phyloP scores from a whole-genome alignment of 371 early-diverging fungal genomes.

The Rhizopus stolonifer region DNA sequence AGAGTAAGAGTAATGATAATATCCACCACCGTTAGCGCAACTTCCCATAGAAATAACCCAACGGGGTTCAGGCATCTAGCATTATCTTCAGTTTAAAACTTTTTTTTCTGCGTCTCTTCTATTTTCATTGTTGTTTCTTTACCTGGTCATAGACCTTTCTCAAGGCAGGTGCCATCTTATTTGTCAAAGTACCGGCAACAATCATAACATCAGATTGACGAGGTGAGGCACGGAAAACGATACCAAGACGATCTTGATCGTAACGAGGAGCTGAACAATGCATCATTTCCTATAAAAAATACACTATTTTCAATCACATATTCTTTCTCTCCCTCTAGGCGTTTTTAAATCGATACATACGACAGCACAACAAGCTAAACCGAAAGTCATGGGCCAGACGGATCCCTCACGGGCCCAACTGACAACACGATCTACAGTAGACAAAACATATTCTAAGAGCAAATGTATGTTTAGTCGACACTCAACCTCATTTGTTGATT shows the following conservation, averaged over 20 bases:
- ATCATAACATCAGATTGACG: conserved; percentile 99
- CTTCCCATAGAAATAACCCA: conserved; percentile 99
- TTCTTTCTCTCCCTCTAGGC: background rate
- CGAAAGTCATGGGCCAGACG: conserved; percentile 98
- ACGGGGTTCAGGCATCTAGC: conserved; percentile 97
- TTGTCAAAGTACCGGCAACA: conserved; percentile 96
- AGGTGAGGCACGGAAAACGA: conserved; percentile 97
- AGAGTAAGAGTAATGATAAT: conserved; percentile 97
- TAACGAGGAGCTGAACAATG: conserved; percentile 97
- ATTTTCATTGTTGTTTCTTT: conserved; percentile 9
- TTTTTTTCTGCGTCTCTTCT: too few relatives aligned
- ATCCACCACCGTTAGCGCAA: conserved; percentile 98
- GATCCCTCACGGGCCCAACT: conserved; percentile 95
- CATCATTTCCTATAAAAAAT: conserved; percentile 81
- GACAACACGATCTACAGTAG: conserved; percentile 88
- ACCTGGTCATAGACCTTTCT: conserved; percentile 94
- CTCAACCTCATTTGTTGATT: background rate
- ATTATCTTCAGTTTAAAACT: too few relatives aligned
- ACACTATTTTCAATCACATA: background rate
- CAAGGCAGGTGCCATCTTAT: conserved; percentile 98
- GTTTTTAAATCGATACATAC: conserved; percentile 24
- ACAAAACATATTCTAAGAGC: conserved; percentile 67
- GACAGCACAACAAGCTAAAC: conserved; percentile 96
- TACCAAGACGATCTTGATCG: conserved; percentile 97
- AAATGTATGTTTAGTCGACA: background rate